Conservation (phyloP, 2,329 filamentous ascomycete genomes). For the Colletotrichum tofieldiae region DNA sequence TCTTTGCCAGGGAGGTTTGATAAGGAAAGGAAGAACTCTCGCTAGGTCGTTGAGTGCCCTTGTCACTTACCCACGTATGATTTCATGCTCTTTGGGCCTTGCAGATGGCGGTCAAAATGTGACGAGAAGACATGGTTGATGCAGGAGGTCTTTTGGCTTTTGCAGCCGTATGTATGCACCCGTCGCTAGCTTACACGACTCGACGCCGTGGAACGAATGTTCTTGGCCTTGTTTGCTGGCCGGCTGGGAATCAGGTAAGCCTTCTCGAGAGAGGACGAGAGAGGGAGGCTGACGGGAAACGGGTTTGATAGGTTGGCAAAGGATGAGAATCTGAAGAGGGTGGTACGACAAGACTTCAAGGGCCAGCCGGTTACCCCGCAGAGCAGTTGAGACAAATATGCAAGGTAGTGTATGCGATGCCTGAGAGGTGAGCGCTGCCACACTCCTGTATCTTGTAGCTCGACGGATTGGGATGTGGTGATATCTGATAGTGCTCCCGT, state of each 20-base stretch:
- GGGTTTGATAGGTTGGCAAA: conserved; percentile 18
- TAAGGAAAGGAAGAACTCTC: conserved; percentile 10
- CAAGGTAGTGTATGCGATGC: not conserved
- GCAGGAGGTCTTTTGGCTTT: conserved; percentile 37
- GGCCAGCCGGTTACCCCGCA: conserved; percentile 39
- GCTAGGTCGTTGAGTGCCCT: conserved; percentile 1
- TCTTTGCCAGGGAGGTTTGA: conserved; percentile 22
- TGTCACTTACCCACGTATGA: conserved; percentile 33
- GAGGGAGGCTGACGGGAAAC: conserved; percentile 24
- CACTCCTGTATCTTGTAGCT: conserved; percentile 24
- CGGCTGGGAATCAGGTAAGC: conserved; percentile 17
- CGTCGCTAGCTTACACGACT: conserved; percentile 36
- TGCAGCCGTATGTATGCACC: conserved; percentile 39
- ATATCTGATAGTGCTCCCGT: conserved; percentile 32
- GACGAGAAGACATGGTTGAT: conserved; percentile 42
- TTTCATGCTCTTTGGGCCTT: conserved; percentile 33
- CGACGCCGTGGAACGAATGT: conserved; percentile 32
- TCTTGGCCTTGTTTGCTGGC: conserved; percentile 41
- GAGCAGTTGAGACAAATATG: conserved; percentile 35
- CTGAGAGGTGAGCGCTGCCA: conserved; percentile 11
- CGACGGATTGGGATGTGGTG: conserved; percentile 17
- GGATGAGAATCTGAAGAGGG: conserved; percentile 16
- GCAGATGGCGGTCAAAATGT: conserved; percentile 42
- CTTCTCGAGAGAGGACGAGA: conserved; percentile 9
- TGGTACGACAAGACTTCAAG: conserved; percentile 31